phyloP scores from a whole-genome alignment of 345 rosid genomes.

The Psidium guajava region DNA sequence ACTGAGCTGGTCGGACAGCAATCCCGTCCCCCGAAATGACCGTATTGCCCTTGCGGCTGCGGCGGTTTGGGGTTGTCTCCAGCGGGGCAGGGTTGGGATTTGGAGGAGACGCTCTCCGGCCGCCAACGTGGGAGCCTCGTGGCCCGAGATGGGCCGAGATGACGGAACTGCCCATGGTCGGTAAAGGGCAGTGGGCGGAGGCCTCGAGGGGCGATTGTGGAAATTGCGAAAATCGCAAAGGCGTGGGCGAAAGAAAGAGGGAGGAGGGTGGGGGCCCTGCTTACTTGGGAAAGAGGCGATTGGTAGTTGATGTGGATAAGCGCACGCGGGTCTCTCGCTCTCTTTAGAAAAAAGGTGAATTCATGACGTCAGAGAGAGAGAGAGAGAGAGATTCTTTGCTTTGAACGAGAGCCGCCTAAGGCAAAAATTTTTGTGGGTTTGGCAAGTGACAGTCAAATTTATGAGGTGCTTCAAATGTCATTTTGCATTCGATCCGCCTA shows the following conservation, averaged over 20 bases:
- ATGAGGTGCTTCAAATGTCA: not conserved
- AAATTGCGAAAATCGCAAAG: not conserved
- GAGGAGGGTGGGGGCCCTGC: slow-evolving; percentile 13
- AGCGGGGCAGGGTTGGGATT: slow-evolving; percentile 1
- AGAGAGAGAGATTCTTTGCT: not conserved
- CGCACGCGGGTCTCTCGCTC: not conserved
- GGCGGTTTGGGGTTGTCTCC: not conserved
- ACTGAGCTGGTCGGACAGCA: slow-evolving; percentile 12
- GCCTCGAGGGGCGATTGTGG: not conserved
- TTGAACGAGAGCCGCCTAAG: not conserved
- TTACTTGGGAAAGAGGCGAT: slow-evolving; percentile 13
- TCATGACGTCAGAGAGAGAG: not conserved
- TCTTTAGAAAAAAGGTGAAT: not conserved
- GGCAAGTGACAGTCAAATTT: not conserved
- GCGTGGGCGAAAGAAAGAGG: slow-evolving; percentile 7
- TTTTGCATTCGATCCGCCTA: not conserved
- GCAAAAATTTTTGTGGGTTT: not conserved
- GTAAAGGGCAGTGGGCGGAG: fast-evolving
- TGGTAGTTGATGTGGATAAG: slow-evolving; percentile 11
- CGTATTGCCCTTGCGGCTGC: slow-evolving; percentile 17
- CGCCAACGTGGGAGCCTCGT: not conserved
- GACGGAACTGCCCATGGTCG: not conserved
- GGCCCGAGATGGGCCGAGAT: not conserved
- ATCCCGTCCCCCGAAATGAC: not conserved
- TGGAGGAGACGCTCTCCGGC: not conserved